Evolutionary conservation across 164 flowering plant species (phyloP), one percentile per base, ranked within the genome.

Genomic region (Akebia trifoliata): DNA sequence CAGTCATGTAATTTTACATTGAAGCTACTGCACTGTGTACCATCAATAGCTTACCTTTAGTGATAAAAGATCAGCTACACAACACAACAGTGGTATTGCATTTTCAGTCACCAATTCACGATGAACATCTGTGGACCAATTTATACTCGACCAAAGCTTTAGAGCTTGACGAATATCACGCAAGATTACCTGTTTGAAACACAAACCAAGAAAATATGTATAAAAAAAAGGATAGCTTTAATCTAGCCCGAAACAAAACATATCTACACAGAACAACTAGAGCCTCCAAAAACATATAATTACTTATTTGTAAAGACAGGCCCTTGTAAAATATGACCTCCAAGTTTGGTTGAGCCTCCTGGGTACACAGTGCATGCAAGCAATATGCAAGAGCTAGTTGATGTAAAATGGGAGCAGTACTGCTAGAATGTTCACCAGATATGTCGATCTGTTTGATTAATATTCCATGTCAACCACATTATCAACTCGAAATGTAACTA

Each of bases 61-160:
- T 42, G 95, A 79, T 50, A 94, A 61, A 44, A 94, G 68, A 76
- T 94, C 99, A 63, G 78, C 59, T 22, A 81, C 50, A 57, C 74
- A 81, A 59, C 71, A 86, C 45, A 90, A 62, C 50, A 94, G 57
- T 4, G 67, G 54, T 51, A 88, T 44, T 51, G 69, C 63, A 59
- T 70, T 73, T 50, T 74, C 77, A 55, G 66, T 57, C 40, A 69
- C 60, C 60, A 72, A 42, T 40, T 50, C 69, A 56, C 64, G 18
- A 22, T 62, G 70, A 39, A 61, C 74, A 64, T 64, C 66, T 20
- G 28, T 32, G 59, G 61, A 71, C 61, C 64, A 65, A 67, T 61
- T 22, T 21, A 67, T 67, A 46, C 66, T 67, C 36, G 74, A 63
- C 92, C 92, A 87, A 32, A 81, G 57, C 57, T 72, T 66, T 18